Conservation (phyloP, 2,329 filamentous ascomycete genomes). For the Calonectria hongkongensis region DNA sequence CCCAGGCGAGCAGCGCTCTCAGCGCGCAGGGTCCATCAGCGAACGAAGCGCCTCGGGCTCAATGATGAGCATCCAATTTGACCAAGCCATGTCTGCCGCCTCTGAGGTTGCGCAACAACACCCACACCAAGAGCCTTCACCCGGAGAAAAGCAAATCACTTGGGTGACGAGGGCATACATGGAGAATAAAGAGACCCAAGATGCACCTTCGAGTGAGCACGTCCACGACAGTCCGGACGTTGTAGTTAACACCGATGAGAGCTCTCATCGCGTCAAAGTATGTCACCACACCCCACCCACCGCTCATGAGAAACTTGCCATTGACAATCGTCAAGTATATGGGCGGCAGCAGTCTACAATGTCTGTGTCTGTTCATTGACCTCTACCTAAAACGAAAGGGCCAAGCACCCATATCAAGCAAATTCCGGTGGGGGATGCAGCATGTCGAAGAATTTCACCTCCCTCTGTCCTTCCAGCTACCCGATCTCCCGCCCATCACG, state of each 20-base stretch:
- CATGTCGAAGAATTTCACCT: slow-evolving; percentile 47
- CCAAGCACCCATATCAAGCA: slow-evolving; percentile 43
- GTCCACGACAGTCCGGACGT: slow-evolving; percentile 48
- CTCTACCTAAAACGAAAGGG: slow-evolving; percentile 47
- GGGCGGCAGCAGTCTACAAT: slow-evolving; percentile 49
- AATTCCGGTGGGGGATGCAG: slow-evolving; percentile 50
- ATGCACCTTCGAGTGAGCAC: slow-evolving; percentile 37
- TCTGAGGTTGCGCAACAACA: slow-evolving; percentile 16
- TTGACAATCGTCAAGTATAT: slow-evolving; percentile 43
- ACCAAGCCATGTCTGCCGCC: slow-evolving; percentile 16
- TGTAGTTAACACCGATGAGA: slow-evolving; percentile 49
- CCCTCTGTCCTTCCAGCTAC: slow-evolving; percentile 41
- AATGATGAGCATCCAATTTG: slow-evolving; percentile 43
- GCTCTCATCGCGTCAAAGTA: slow-evolving; percentile 50
- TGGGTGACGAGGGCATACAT: slow-evolving; percentile 51
- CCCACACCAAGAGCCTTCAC: slow-evolving; percentile 21
- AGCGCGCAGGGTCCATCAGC: slow-evolving; percentile 43
- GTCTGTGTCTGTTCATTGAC: slow-evolving; percentile 46
- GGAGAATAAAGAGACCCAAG: slow-evolving; percentile 40
- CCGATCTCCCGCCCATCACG: slow-evolving; percentile 43
- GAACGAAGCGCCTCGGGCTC: slow-evolving; percentile 48
- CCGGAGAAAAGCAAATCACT: slow-evolving; percentile 42
- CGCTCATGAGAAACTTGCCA: not conserved
- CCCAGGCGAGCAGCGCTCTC: slow-evolving; percentile 13
- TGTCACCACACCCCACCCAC: not conserved